These are phyloP conservation scores for Zopfia rhizophila DNA, from an alignment of 2,329 filamentous ascomycete species.

Conservation along the genomic window DNA sequence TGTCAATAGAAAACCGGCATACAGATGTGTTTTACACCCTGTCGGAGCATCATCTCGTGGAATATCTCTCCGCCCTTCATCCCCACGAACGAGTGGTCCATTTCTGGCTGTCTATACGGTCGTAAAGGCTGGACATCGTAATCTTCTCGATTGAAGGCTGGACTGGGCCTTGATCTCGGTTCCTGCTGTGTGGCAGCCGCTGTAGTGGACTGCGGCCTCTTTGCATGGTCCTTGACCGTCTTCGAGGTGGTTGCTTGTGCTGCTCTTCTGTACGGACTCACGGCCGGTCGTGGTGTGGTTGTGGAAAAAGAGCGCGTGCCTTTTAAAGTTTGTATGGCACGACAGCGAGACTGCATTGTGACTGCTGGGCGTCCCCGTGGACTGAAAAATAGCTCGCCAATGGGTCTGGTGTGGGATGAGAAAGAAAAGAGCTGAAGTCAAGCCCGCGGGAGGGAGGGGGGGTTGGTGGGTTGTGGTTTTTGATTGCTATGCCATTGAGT, in stretches of 20 bases:
- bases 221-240: slow-evolving; percentile 51
- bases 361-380: slow-evolving; percentile 15
- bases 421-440: slow-evolving; percentile 19
- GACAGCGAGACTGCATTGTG: slow-evolving; percentile 50
- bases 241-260: slow-evolving; percentile 45
- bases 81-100: slow-evolving; percentile 79
- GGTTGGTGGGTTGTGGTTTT: slow-evolving; percentile 9
- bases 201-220: slow-evolving; percentile 56
- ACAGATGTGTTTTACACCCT: slow-evolving; percentile 94
- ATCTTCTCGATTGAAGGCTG: slow-evolving; percentile 63
- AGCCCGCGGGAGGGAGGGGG: slow-evolving; percentile 11
- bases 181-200: slow-evolving; percentile 48
- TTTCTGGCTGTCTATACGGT: slow-evolving; percentile 59
- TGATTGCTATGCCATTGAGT: slow-evolving; percentile 29
- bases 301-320: slow-evolving; percentile 57
- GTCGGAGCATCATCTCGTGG: slow-evolving; percentile 98
- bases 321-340: slow-evolving; percentile 48
- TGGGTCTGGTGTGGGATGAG: slow-evolving; percentile 25
- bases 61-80: slow-evolving; percentile 97
- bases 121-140: slow-evolving; percentile 58
- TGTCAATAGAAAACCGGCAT: too few species aligned
- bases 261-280: slow-evolving; percentile 56
- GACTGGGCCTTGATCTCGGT: slow-evolving; percentile 52
- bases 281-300: slow-evolving; percentile 50
- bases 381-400: slow-evolving; percentile 11